Evolutionary conservation across 2,329 filamentous ascomycete species (phyloP).

Genomic region (Dendryphion nanum): DNA sequence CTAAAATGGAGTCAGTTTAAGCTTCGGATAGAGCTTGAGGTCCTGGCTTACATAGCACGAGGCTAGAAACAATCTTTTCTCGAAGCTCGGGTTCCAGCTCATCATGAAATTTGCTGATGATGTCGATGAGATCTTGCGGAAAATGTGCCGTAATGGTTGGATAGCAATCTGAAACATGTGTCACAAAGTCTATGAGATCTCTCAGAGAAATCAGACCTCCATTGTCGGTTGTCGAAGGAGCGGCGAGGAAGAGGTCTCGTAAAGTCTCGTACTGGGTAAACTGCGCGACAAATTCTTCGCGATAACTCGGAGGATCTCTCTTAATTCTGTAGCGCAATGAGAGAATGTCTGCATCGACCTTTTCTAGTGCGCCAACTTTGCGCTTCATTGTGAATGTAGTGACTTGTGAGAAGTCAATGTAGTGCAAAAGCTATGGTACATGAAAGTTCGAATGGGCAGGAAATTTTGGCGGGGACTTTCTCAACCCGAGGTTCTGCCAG

Average conservation of each 20-base stretch:
- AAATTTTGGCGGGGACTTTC: slow-evolving; percentile 4
- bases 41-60: too few species aligned
- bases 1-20: too few species aligned
- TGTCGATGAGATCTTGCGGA: slow-evolving; percentile 74
- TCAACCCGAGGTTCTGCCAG: too few species aligned
- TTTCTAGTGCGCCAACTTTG: slow-evolving; percentile 89
- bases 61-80: slow-evolving; percentile 89
- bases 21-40: too few species aligned
- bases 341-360: slow-evolving; percentile 70
- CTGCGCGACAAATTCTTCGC: slow-evolving; percentile 83
- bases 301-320: slow-evolving; percentile 84
- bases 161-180: slow-evolving; percentile 93
- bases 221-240: slow-evolving; percentile 74
- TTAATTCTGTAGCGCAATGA: slow-evolving; percentile 91
- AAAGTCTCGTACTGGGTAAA: slow-evolving; percentile 91
- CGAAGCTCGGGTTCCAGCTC: slow-evolving; percentile 79
- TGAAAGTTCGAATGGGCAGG: too few species aligned
- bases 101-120: slow-evolving; percentile 79
- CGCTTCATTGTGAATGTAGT: slow-evolving; percentile 64
- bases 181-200: slow-evolving; percentile 89
- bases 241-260: slow-evolving; percentile 84
- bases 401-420: neutral
- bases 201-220: slow-evolving; percentile 80
- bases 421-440: too few species aligned
- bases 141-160: slow-evolving; percentile 76